Conservation (phyloP, 73 alveolate species). For the Paramecium pentaurelia region DNA sequence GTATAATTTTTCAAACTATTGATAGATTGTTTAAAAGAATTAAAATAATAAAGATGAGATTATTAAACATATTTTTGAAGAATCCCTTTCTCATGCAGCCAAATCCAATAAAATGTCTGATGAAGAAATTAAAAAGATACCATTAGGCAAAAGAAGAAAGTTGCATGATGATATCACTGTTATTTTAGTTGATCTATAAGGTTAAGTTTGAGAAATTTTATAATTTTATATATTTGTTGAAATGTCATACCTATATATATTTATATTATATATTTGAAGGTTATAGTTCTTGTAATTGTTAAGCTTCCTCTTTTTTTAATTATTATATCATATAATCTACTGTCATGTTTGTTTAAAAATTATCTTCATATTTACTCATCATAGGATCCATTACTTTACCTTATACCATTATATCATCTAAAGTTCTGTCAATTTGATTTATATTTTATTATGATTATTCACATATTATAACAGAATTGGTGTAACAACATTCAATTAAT, state of each 20-base stretch:
- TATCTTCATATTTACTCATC: not conserved
- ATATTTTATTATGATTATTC: constrained; percentile 15
- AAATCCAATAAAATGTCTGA: constrained; percentile 55
- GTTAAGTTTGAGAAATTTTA: not conserved
- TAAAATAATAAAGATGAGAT: constrained; percentile 61
- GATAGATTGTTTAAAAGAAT: constrained; percentile 52
- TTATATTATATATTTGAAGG: not conserved
- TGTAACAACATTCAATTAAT: not conserved
- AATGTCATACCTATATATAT: not conserved
- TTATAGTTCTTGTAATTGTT: not conserved
- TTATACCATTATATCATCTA: constrained; percentile 43
- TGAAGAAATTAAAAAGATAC: constrained; percentile 62
- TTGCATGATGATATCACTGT: constrained; percentile 90
- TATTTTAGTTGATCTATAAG: constrained; percentile 62
- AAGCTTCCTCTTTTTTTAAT: not conserved
- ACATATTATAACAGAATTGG: constrained; percentile 23
- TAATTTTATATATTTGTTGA: not conserved
- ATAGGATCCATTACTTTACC: constrained; percentile 3
- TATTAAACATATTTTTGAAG: constrained; percentile 63
- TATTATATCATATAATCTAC: not conserved
- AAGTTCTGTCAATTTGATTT: not conserved
- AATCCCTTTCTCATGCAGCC: constrained; percentile 71
- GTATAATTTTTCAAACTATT: not conserved
- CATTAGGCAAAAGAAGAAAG: constrained; percentile 82
- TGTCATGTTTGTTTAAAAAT: not conserved